Base-by-base conservation (phyloP, 257 asterid genomes). In the Misopates orontium region DNA sequence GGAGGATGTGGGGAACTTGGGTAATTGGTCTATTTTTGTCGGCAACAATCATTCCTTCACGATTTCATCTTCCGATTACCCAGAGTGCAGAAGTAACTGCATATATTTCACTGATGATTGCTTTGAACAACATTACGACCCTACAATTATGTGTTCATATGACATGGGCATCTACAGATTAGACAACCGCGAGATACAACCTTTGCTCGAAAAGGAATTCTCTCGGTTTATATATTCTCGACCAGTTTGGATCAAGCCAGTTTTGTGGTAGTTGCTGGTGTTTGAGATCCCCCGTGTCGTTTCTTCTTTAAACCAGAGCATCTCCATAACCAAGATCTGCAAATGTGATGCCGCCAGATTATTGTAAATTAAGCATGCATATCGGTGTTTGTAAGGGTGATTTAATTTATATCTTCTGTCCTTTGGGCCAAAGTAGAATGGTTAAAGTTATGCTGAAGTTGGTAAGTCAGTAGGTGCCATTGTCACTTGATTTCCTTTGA, bases 191-290 rank as follows among this genome's bases (percentile, higher is more conserved):
- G 56, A 5, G 62, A 58, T 70, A 36, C 62, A 39, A 21, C 54
- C 67, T 71, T 64, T 71, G 68, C 52, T 40, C 19, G 58, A 39
- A 47, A 68, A 53, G 21, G 67, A 36, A 28, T 20, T 39, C 4
- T 75, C 73, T 5, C 50, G 21, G 19, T 51, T 24, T 18, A 61
- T 21, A 7, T 66, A 60, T 58, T 75, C 67, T 21, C 39, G 36
- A n/a, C 73, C 80, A 5, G 58, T 70, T 40, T 75, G 76, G 80
- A 60, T 75, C 47, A 71, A 60, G 49, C 73, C 80, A 24, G n/a
- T 25, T 66, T 23, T 71, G 28, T 57, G 65, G 10, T 67, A 73
- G 39, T 23, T 67, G 61, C 11, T 49, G 42, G 1, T 36, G 10
- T 36, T 36, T 36, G 42, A 36, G 42, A 8, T 36, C 8, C 42